Percentiles rank a stretch among this genome's conserved stretches.
Conservation (phyloP, 306 rosid genomes). For the Lathyrus tuberosus region DNA sequence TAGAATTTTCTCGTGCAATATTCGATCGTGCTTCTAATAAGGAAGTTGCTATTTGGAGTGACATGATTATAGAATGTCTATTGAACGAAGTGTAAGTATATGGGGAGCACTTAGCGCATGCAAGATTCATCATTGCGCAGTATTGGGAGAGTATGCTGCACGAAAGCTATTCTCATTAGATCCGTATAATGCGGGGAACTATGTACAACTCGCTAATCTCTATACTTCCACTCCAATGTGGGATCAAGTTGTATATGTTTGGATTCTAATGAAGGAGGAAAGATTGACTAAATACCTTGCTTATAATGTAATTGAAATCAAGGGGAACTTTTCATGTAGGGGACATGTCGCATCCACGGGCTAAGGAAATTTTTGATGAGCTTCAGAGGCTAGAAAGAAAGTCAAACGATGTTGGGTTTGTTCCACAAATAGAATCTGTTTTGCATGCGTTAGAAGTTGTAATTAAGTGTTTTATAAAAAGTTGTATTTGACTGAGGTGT, state of each 20-base stretch:
- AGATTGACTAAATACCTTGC: slow-evolving; percentile 72
- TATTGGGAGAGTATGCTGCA: slow-evolving; percentile 71
- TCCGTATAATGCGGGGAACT: slow-evolving; percentile 69
- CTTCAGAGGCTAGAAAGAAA: slow-evolving; percentile 56
- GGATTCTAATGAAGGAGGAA: slow-evolving; percentile 63
- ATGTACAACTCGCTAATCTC: slow-evolving; percentile 75
- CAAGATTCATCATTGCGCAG: slow-evolving; percentile 54
- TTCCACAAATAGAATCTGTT: slow-evolving; percentile 60
- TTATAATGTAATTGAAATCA: slow-evolving; percentile 59
- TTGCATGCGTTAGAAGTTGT: slow-evolving; percentile 31
- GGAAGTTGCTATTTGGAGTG: slow-evolving; percentile 76
- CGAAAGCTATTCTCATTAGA: slow-evolving; percentile 59
- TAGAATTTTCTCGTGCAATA: slow-evolving; percentile 57
- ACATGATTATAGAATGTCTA: slow-evolving; percentile 67
- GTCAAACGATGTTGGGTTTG: slow-evolving; percentile 62
- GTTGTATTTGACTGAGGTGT: too few relatives aligned
- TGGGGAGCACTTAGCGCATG: slow-evolving; percentile 80
- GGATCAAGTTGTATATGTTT: slow-evolving; percentile 55
- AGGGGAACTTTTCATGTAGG: slow-evolving; percentile 63
- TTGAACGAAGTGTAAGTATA: slow-evolving; percentile 62
- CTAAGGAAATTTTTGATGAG: slow-evolving; percentile 54
- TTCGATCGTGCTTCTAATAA: slow-evolving; percentile 55
- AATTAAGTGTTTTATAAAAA: too few relatives aligned
- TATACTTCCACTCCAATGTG: slow-evolving; percentile 70
- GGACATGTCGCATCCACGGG: slow-evolving; percentile 60